Evolutionary conservation across 2,329 filamentous ascomycete genomes (phyloP), one percentile per base, ranked within the genome.

Genomic region (Stromatinia cepivora): DNA sequence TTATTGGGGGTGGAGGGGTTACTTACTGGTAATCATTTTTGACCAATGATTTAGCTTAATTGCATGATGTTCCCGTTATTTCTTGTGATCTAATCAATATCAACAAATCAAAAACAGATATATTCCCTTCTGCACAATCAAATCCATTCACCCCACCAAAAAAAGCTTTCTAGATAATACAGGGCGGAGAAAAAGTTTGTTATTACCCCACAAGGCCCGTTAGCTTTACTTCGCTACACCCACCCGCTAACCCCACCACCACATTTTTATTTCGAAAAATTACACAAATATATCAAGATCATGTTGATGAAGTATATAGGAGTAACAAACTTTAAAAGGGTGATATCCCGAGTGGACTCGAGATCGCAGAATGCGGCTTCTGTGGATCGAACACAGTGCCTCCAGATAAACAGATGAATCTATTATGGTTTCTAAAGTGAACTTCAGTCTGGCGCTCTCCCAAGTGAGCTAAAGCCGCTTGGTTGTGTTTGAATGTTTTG

Each of bases 391-490:
- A 66, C 63, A 66, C 63, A 66, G 63, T 66, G 63, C 63, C 63
- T 66, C 63, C 63, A 66, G 63, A 66, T 66, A 42, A 64, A 64
- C 61, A 64, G 61, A 64, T 58, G 31, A 25, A 66, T 66, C 50
- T 57, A 45, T 54, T 46, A 7, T 1, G 7, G n/a, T 31, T 61
- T 22, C 45, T 46, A 31, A 67, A 59, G 52, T 67, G 36, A 3
- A 59, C 65, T 67, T 67, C 65, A 67, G 65, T 67, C 65, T 67
- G 65, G 65, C 65, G 65, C 65, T 67, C 65, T 67, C 65, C 65
- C 65, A 67, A 67, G 65, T 67, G 65, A 67, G 65, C 65, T 67
- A 67, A 67, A 67, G 65, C 65, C 65, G 65, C 65, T 67, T 56
- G 63, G 42, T 42, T 66, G 39, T 67, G 9, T 45, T 15, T 31